Evolutionary conservation across 495 filamentous ascomycete species (phyloP).

Genomic region (Sabuloglossum arenarium): DNA sequence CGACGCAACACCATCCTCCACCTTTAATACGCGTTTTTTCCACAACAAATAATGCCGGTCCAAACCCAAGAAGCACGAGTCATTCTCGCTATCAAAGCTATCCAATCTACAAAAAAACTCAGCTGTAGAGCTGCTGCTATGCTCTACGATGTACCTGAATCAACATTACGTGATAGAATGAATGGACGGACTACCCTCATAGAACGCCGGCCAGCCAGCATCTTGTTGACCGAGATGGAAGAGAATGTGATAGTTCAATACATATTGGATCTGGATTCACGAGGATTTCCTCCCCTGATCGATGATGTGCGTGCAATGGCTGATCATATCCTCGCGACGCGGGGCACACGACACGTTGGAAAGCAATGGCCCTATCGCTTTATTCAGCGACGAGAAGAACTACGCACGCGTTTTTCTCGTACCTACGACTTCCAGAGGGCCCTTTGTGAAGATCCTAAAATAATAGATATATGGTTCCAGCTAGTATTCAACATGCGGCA

Average conservation of each 20-base stretch:
- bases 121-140: not conserved
- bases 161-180: not conserved
- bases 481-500: not conserved
- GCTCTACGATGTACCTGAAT: not conserved
- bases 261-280: not conserved
- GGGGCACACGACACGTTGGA: not conserved
- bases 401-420: not conserved
- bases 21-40: too few relatives aligned
- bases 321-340: not conserved
- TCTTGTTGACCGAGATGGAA: not conserved
- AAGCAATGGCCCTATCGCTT: not conserved
- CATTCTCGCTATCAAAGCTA: not conserved
- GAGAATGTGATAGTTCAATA: not conserved
- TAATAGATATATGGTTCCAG: slow-evolving; percentile 5
- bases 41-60: too few relatives aligned
- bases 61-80: not conserved
- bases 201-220: not conserved
- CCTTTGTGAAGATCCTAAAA: slow-evolving; percentile 3
- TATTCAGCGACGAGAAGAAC: not conserved
- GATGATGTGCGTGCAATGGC: not conserved
- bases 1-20: too few relatives aligned
- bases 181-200: not conserved
- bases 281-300: not conserved
- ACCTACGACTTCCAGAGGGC: slow-evolving; percentile 5
- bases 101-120: not conserved